Evolutionary conservation across 2,329 filamentous ascomycete species (phyloP).

Genomic region (Calonectria henricotiae): DNA sequence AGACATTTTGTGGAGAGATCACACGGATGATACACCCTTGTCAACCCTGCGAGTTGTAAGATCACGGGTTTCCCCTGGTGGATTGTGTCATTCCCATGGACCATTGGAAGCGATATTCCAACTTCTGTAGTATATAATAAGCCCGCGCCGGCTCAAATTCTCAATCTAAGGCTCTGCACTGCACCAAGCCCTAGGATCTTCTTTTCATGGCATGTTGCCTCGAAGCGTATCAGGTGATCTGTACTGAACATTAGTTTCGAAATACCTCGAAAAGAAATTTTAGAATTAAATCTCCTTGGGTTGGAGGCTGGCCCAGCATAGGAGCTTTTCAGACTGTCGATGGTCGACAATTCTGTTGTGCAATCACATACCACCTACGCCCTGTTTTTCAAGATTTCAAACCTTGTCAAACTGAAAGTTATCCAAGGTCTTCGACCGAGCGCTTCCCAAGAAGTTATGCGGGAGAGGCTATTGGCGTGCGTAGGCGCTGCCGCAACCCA

Average conservation of each 20-base stretch:
- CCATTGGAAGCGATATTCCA: no score
- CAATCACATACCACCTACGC: neutral
- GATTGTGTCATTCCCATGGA: no score
- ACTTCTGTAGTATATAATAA: no score
- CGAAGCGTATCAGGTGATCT: neutral
- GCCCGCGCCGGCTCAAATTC: no score
- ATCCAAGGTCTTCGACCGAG: slow-evolving; percentile 55
- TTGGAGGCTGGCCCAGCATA: neutral
- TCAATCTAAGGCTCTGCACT: no score
- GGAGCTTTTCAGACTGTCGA: neutral
- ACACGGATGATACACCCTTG: no score
- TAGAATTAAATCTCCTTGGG: neutral
- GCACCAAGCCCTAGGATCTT: no score
- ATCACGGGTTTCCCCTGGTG: no score
- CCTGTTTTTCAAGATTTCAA: neutral
- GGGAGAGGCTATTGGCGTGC: slow-evolving; percentile 60
- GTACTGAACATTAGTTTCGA: neutral
- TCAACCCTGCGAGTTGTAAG: no score
- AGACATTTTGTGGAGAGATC: no score
- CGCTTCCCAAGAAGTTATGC: slow-evolving; percentile 52
- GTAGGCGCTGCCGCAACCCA: slow-evolving; percentile 55
- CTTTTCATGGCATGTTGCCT: no score
- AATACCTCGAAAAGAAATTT: neutral
- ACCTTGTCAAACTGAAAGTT: neutral
- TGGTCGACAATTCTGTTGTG: neutral